Evolutionary conservation across 225 moss, liverwort and hornwort species (phyloP), one percentile per base, ranked within the genome.

Genomic region (Physcomitrellopsis africana): DNA sequence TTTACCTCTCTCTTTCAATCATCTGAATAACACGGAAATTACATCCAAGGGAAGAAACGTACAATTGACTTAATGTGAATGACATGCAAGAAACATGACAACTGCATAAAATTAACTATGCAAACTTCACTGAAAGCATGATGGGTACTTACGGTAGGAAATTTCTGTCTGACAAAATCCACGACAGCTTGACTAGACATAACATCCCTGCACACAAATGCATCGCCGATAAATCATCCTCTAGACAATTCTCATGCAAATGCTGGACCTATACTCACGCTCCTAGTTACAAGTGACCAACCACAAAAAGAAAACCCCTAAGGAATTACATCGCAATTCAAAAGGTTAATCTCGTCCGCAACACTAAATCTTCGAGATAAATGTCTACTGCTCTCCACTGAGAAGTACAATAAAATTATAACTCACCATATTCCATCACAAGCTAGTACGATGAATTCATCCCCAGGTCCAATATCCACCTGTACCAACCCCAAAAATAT

Each of bases 361-460:
- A 61, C 18, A 68, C 43, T 18, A 65, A 16, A 18, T 37, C 13
- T 60, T 69, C 27, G 43, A 42, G 57, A 51, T 4, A 41, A 63
- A 62, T 15, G 23, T 18, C 32, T 42, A 53, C 53, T 61, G 56
- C 9, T 58, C 29, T 17, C 53, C 72, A n/a, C 47, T 75, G 51
- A 26, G 18, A 59, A 59, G 22, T 51, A 26, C 27, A 46, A 54
- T 9, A 29, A 17, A 42, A n/a, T 24, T 42, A 53, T 0, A 54
- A 64, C 29, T 18, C 43, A 88, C 88, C 88, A 88, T 65, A 88
- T 85, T 77, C 88, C 85, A 63, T 88, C 88, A 81, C 85, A 88
- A 51, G 85, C 88, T 58, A 88, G 82, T 57, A 88, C 88, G 45
- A 88, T 77, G 63, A 88, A 88, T 46, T 88, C 88, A 78, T 85